Percentiles rank a stretch among this genome's conserved stretches.
phyloP scores from a whole-genome alignment of 345 rosid genomes.

The Arabidopsis thaliana region DNA sequence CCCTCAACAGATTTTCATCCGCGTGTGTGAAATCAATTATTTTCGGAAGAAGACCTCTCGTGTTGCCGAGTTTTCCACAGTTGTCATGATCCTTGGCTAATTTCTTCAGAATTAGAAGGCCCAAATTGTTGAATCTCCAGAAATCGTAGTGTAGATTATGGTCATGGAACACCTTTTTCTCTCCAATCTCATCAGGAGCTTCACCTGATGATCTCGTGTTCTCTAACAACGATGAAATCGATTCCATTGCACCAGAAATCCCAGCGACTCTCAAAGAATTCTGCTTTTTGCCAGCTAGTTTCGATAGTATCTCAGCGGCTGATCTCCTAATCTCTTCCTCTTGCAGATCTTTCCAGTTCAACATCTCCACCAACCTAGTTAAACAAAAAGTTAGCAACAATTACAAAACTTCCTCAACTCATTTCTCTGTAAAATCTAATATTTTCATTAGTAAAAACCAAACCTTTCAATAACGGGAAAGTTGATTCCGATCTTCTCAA shows the following conservation, averaged over 20 bases:
- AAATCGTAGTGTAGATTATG: conserved; percentile 65
- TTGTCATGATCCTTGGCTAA: conserved; percentile 88
- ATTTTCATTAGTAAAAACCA: conserved; percentile 3
- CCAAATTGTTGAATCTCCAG: conserved; percentile 83
- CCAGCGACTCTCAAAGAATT: conserved; percentile 82
- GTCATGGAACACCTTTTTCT: conserved; percentile 54
- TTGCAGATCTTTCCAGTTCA: conserved; percentile 90
- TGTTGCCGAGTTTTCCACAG: conserved; percentile 93
- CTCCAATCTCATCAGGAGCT: conserved; percentile 76
- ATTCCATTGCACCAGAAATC: conserved; percentile 92
- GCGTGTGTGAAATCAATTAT: conserved; percentile 79
- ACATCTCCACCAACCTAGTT: conserved; percentile 67
- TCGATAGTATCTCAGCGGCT: conserved; percentile 77
- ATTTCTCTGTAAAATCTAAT: not conserved
- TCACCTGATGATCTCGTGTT: conserved; percentile 53
- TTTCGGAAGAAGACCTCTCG: conserved; percentile 86
- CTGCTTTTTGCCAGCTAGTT: conserved; percentile 80
- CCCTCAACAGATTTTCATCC: conserved; percentile 56
- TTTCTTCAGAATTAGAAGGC: conserved; percentile 80
- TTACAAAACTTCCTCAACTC: not conserved
- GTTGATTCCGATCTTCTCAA: conserved; percentile 80
- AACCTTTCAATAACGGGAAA: conserved; percentile 64
- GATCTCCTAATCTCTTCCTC: conserved; percentile 84
- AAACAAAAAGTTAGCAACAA: not conserved
- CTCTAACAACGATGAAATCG: conserved; percentile 85